Evolutionary conservation across 495 filamentous ascomycete genomes (phyloP), one percentile per base, ranked within the genome.

Genomic region (Hypoxylon lenormandii): DNA sequence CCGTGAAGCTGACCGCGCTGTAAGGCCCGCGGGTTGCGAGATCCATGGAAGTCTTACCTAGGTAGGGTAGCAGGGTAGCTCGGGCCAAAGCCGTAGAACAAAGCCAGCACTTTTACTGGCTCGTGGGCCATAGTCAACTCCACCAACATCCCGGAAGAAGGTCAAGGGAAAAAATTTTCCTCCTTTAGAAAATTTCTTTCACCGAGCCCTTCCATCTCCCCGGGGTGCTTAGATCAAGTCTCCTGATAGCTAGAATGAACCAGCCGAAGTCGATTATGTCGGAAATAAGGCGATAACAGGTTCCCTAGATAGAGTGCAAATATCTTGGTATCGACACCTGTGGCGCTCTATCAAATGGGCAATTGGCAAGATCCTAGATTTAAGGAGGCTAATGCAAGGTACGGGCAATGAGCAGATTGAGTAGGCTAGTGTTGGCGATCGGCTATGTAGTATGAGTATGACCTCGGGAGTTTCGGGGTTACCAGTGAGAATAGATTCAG

Each of bases 381-480:
- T 37, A 10, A 40, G 22, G 26, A 45, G 30, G 21, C 68, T 66
- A 72, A 72, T 72, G 68, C 58, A 70, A 72, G 68, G 68, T 72
- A 72, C 68, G 51, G 59, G 47, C 55, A 48, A 42, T 46, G 18
- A 57, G 28, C 50, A 47, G 48, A 53, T 47, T 56, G 28, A 45
- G 47, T 61, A 61, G 36, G 48, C 36, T 63, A 56, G 19, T 30
- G 11, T 67, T 38, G 48, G 53, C 21, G 40, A 63, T 70, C 55
- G 56, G 21, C 58, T 62, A 57, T 64, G 22, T 22, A 40, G 8
- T 33, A 33, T 33, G 30, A 33, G 30, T 33, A 11, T 33, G 10
- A n/a, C n/a, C n/a, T n/a, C n/a, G n/a, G n/a, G n/a, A 33, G 30
- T 33, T 33, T 7, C 30, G 30, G 30, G 30, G 5, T 33, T 33